Percentiles rank a stretch among this genome's conserved stretches.
These are phyloP conservation scores for Plasmodium berghei DNA, from an alignment of 169 alveolate species.

Conservation along the genomic window DNA sequence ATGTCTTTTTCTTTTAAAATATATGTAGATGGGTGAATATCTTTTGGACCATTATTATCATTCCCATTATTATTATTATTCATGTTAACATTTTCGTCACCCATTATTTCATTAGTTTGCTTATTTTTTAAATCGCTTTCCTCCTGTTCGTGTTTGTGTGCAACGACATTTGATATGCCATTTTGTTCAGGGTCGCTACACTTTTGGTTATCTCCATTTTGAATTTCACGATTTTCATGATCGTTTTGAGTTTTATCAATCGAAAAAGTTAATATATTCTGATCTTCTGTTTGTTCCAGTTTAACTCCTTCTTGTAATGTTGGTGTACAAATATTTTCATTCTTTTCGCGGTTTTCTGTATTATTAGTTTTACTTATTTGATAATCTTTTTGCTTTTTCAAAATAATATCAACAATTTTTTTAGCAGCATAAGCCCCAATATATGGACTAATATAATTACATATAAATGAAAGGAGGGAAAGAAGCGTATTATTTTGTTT, in stretches of 20 bases:
- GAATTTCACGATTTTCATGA: too few species aligned
- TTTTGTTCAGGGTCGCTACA: too few species aligned
- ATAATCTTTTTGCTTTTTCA: conserved; percentile 25
- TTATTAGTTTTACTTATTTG: background rate
- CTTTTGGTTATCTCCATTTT: too few species aligned
- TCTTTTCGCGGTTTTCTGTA: background rate
- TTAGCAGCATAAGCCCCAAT: conserved; percentile 74
- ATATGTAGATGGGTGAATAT: conserved; percentile 26
- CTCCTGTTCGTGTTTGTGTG: too few species aligned
- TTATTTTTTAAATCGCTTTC: background rate
- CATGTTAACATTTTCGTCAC: background rate
- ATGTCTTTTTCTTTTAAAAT: conserved; percentile 60
- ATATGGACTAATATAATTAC: conserved; percentile 67
- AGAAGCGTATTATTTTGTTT: conserved; percentile 61
- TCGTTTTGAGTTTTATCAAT: too few species aligned
- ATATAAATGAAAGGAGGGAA: conserved; percentile 55
- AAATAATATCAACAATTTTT: conserved; percentile 51
- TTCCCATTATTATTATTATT: background rate
- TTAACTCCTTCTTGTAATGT: too few species aligned
- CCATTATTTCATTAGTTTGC: background rate
- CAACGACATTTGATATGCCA: too few species aligned
- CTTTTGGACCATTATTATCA: conserved; percentile 4
- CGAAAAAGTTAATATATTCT: too few species aligned
- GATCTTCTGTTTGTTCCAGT: too few species aligned
- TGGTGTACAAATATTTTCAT: background rate